Evolutionary conservation across 495 filamentous ascomycete genomes (phyloP), one percentile per base, ranked within the genome.

Genomic region (Paragyromitra xinjiangensis): DNA sequence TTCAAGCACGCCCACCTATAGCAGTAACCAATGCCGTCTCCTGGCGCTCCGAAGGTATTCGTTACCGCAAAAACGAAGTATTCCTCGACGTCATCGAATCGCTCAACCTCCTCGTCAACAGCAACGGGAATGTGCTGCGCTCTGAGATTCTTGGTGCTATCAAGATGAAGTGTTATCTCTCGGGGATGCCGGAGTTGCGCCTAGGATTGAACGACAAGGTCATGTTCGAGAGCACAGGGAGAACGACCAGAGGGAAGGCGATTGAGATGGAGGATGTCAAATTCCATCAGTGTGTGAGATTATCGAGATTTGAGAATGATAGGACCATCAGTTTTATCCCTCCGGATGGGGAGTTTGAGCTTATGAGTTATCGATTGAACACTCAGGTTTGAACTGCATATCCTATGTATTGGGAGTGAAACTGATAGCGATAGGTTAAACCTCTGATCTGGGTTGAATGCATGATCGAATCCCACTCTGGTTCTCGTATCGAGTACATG

Each of bases 241-340:
- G 96, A 66, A 94, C 96, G 8, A 97, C 94, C 64, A 86, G 96
- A 82, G 96, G 96, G 63, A 99, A 99, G 85, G 93, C 95, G 11
- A 95, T 99, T 67, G 96, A 99, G 85, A 99, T 99, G 96, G 96
- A 99, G 84, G 96, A 99, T 78, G 96, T 99, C 82, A 99, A 98
- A 82, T 99, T 99, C 85, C 96, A 99, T 85, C 96, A 99, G 83
- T 99, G 96, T 84, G 96, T 99, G 72, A 90, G 96, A 77, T 85
- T 99, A 70, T 94, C 93, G 24, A 88, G 96, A 37, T 99, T 99
- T 86, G 96, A 99, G 84, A 99, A 98, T 81, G 96, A 99, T 85
- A 88, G 96, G 55, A 99, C 96, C 26, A 99, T 99, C 87, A 96
- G 93, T 84, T 99, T 99, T 85, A 99, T 99, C 80, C 95, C 95